Percentiles rank a stretch among this genome's conserved stretches.
Conservation (phyloP, 495 filamentous ascomycete species). For the Talaromyces liani region DNA sequence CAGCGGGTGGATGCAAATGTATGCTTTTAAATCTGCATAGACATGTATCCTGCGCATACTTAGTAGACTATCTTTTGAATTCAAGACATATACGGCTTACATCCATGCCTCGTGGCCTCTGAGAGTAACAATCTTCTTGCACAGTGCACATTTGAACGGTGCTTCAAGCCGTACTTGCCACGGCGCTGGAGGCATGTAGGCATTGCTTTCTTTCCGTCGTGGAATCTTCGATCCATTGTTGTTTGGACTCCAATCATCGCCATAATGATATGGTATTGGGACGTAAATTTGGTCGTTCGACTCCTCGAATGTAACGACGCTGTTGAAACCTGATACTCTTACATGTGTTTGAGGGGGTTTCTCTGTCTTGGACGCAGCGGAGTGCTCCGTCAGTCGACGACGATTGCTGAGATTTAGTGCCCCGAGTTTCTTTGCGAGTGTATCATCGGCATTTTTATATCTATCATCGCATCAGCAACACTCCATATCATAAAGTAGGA, state of each 20-base stretch:
- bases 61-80: neutral
- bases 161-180: slow-evolving; percentile 2
- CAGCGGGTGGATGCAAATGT: neutral
- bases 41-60: neutral
- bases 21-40: slow-evolving; percentile 4
- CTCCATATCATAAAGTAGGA: neutral
- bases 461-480: neutral
- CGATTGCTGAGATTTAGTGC: neutral
- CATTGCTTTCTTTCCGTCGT: neutral
- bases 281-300: neutral
- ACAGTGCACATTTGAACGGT: neutral
- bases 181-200: neutral
- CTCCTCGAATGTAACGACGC: slow-evolving; percentile 2
- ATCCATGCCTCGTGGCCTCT: slow-evolving; percentile 5
- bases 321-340: neutral
- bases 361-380: neutral
- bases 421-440: neutral
- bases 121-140: slow-evolving; percentile 4
- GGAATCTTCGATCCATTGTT: slow-evolving; percentile 2
- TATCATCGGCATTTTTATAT: neutral
- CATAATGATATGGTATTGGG: neutral
- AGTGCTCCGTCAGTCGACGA: neutral
- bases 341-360: neutral
- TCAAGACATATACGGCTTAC: neutral
- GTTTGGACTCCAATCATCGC: neutral